Evolutionary conservation across 2,329 filamentous ascomycete genomes (phyloP).

Genomic region (Fulvia fulva): DNA sequence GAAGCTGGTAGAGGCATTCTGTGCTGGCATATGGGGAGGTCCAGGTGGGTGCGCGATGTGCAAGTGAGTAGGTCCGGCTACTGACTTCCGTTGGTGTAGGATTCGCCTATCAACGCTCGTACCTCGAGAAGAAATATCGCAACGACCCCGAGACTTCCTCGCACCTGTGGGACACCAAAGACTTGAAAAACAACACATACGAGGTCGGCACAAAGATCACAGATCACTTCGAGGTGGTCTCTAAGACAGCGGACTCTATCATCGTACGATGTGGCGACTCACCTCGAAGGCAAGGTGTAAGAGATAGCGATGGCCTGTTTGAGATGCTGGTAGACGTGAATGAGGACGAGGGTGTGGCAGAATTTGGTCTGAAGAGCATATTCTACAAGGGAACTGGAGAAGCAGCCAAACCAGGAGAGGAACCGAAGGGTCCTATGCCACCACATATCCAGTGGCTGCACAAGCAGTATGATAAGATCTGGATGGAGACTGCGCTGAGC

Average conservation of each 20-base stretch:
- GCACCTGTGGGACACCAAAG: conserved; percentile 58
- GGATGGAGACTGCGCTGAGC: conserved; percentile 49
- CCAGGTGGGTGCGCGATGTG: conserved; percentile 48
- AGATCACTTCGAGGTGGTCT: conserved; percentile 67
- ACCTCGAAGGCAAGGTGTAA: conserved; percentile 53
- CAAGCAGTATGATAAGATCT: conserved; percentile 54
- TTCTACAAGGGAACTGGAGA: conserved; percentile 52
- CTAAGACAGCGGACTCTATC: conserved; percentile 58
- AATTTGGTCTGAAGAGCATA: conserved; percentile 62
- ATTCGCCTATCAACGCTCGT: conserved; percentile 56
- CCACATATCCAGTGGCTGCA: conserved; percentile 49
- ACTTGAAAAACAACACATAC: conserved; percentile 56
- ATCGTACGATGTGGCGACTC: conserved; percentile 64
- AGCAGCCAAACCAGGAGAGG: conserved; percentile 30
- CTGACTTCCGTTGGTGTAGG: conserved; percentile 36
- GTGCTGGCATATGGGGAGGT: conserved; percentile 63
- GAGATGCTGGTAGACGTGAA: conserved; percentile 61
- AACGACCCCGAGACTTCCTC: conserved; percentile 47
- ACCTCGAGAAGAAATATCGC: conserved; percentile 58
- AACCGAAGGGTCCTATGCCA: conserved; percentile 44
- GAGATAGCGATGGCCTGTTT: conserved; percentile 63
- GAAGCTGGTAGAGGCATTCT: conserved; percentile 61
- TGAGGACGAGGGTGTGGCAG: conserved; percentile 55
- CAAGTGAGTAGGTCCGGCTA: not conserved
- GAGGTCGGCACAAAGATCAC: conserved; percentile 61